Evolutionary conservation across 352 stramenopile species (phyloP), one percentile per base, ranked within the genome.

Genomic region (Phytophthora pseudosyringae): DNA sequence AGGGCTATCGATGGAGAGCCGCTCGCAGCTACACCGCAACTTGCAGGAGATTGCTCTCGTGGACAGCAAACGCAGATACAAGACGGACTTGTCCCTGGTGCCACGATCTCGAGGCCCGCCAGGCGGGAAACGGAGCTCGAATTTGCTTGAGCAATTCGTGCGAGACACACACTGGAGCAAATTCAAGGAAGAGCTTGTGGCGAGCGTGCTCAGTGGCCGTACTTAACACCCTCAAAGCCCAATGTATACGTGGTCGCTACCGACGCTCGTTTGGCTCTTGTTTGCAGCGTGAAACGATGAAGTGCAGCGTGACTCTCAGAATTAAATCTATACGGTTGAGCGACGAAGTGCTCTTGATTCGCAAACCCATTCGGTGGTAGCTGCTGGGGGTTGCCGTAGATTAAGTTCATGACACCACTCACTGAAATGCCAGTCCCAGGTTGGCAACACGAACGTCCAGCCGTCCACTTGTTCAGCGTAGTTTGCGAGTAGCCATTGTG

Each of bases 11-110:
- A 13, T 56, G 1, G 41, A 64, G 16, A 90, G 71, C 38, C 71
- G 76, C n/a, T 41, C 52, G 4, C 53, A 63, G 11, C 38, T 90
- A 25, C 73, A 86, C 26, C 66, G 54, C 5, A 83, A 88, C 26
- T 58, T 82, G 7, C 73, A 80, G 35, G 29, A 40, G 0, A 52
- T 67, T 38, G 53, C 39, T 4, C 38, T 59, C 21, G 55, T 36
- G 40, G 53, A 72, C 13, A 71, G n/a, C 15, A 64, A 62, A 15
- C 38, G 55, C 0, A 56, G 49, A 35, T 57, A 21, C 15, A 46
- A 31, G 18, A 36, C 44, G 8, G 45, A 60, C 5, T 21, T 55
- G 21, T 31, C 26, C 5, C 10, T 47, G n/a, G 36, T 31, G 29
- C 13, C 21, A 29, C 51, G 36, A 12, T 52, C 49, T 31, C 38